Conservation (phyloP, 768 basidiomycete species). For the Myochromella boudieri region DNA sequence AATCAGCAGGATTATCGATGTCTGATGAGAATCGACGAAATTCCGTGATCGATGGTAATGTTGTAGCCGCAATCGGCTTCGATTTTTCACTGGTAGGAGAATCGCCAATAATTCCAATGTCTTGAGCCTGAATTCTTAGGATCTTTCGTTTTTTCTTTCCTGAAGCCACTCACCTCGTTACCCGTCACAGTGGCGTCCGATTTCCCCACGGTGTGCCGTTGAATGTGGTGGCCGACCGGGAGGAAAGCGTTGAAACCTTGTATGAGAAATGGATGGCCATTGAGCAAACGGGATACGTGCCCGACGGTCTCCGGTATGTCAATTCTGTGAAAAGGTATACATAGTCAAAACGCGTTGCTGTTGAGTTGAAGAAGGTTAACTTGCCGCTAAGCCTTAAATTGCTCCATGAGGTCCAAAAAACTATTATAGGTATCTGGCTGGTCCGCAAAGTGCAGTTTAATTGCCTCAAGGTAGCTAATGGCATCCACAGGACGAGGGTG, state of each 20-base stretch:
- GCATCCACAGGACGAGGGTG: too few species aligned
- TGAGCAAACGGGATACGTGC: constrained; percentile 91
- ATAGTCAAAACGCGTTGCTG: constrained; percentile 1
- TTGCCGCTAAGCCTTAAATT: constrained; percentile 93
- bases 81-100: too few species aligned
- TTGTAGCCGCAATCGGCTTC: too few species aligned
- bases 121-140: too few species aligned
- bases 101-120: too few species aligned
- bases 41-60: too few species aligned
- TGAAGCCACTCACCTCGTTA: too few species aligned
- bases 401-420: constrained; percentile 97
- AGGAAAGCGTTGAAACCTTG: constrained; percentile 99
- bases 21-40: too few species aligned
- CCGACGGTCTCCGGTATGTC: constrained; percentile 97
- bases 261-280: constrained; percentile 86
- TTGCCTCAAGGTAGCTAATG: constrained; percentile 87
- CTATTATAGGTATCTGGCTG: constrained; percentile 95
- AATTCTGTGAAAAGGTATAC: constrained; percentile 64
- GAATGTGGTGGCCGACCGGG: constrained; percentile 92
- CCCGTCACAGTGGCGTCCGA: too few species aligned
- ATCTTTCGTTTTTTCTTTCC: too few species aligned
- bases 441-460: constrained; percentile 88
- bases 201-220: too few species aligned
- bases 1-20: too few species aligned
- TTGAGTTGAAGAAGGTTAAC: constrained; percentile 25